Evolutionary conservation across 306 rosid species (phyloP).

Genomic region (Cyclanthera cordifolia): DNA sequence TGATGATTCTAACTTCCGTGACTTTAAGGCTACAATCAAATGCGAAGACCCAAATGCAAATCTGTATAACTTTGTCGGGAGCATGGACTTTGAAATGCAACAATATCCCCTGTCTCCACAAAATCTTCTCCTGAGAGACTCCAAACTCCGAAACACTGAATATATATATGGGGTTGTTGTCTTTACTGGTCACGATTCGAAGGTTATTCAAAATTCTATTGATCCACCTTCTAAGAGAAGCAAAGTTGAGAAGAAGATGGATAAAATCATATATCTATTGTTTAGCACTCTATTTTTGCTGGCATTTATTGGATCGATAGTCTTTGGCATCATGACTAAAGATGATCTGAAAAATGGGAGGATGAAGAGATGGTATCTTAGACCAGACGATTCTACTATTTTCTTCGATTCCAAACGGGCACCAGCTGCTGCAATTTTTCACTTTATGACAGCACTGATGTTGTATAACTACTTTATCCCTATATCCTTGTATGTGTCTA

Average conservation of each 20-base stretch:
- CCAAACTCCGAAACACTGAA: conserved; percentile 92
- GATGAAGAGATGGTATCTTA: conserved; percentile 80
- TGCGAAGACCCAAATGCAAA: conserved; percentile 96
- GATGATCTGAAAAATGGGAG: conserved; percentile 50
- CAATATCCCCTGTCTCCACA: conserved; percentile 61
- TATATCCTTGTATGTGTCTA: conserved; percentile 82
- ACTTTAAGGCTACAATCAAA: conserved; percentile 59
- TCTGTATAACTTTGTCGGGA: conserved; percentile 74
- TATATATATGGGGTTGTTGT: conserved; percentile 67
- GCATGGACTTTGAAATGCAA: conserved; percentile 51
- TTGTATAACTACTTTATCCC: conserved; percentile 61
- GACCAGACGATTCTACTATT: conserved; percentile 63
- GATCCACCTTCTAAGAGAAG: conserved; percentile 92
- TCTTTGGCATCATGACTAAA: conserved; percentile 62
- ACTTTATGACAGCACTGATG: conserved; percentile 75
- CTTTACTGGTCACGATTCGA: conserved; percentile 81
- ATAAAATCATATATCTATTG: conserved; percentile 71
- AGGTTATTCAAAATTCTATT: conserved; percentile 85
- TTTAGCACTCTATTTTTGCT: conserved; percentile 48
- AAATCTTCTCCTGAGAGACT: conserved; percentile 87
- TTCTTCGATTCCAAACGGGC: conserved; percentile 72
- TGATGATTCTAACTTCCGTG: conserved; percentile 33
- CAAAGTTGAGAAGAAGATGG: conserved; percentile 89
- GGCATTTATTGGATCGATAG: conserved; percentile 70
- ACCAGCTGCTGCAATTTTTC: conserved; percentile 48